phyloP scores from a whole-genome alignment of 2,329 filamentous ascomycete genomes.

The Alternaria arbusti region DNA sequence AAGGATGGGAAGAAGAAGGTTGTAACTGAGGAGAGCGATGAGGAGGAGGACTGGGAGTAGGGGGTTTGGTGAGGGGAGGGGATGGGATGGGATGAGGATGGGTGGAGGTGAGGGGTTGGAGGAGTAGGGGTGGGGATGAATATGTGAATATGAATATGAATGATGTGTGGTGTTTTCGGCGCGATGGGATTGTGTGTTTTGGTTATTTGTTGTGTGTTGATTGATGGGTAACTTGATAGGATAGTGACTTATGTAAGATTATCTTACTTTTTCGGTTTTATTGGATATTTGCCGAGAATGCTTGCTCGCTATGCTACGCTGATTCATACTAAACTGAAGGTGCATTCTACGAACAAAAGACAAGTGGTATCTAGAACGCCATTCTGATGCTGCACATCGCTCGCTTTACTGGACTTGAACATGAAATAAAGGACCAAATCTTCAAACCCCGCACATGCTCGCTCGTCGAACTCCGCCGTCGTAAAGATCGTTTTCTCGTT shows the following conservation, averaged over 20 bases:
- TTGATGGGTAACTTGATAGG: neutral
- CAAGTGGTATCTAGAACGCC: constrained; percentile 10
- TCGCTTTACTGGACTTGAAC: neutral
- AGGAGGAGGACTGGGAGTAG: constrained; percentile 76
- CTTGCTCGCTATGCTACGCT: constrained; percentile 8
- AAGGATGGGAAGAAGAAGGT: constrained; percentile 57
- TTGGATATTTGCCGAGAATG: too few relatives aligned
- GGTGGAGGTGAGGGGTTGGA: too few relatives aligned
- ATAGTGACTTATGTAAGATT: neutral
- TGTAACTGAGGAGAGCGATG: constrained; percentile 67
- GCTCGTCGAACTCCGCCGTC: too few relatives aligned
- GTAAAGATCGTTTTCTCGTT: too few relatives aligned
- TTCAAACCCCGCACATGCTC: too few relatives aligned
- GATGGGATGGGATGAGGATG: neutral
- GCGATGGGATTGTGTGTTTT: neutral
- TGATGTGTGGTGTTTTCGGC: neutral
- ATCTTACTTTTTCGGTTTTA: neutral
- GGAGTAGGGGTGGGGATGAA: neutral
- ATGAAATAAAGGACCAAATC: too few relatives aligned
- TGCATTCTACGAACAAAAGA: neutral
- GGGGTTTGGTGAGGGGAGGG: neutral
- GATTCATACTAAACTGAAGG: neutral
- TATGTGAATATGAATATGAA: neutral
- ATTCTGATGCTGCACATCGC: neutral
- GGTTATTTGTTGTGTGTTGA: neutral